Conservation (phyloP, 257 asterid species). For the Apocynum venetum region DNA sequence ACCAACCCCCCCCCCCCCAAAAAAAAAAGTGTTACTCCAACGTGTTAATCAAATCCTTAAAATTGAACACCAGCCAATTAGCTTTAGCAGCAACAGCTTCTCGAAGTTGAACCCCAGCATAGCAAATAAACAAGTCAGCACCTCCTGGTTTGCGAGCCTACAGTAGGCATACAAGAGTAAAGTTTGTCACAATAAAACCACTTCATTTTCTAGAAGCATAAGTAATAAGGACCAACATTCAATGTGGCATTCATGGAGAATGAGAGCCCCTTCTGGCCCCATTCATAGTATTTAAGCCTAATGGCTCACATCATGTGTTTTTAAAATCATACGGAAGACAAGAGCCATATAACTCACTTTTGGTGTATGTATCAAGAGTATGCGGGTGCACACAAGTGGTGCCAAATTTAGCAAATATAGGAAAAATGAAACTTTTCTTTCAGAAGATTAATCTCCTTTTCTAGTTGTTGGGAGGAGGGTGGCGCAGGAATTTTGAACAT, state of each 20-base stretch:
- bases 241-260: background rate
- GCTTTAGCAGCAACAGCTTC: slow-evolving; percentile 80
- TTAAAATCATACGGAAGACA: background rate
- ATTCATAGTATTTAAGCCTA: background rate
- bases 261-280: background rate
- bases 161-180: background rate
- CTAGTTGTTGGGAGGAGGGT: background rate
- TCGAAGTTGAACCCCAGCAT: slow-evolving; percentile 77
- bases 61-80: slow-evolving; percentile 85
- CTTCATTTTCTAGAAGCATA: background rate
- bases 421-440: background rate
- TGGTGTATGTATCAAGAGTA: background rate
- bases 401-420: background rate
- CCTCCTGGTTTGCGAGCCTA: slow-evolving; percentile 93
- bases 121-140: slow-evolving; percentile 83
- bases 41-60: slow-evolving; percentile 61
- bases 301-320: background rate
- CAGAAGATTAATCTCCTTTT: background rate
- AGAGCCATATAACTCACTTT: background rate
- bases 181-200: background rate
- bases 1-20: too few relatives aligned
- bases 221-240: background rate
- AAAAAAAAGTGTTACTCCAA: slow-evolving; percentile 34
- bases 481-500: too few relatives aligned
- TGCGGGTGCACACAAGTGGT: background rate